phyloP scores from a whole-genome alignment of 2,329 filamentous ascomycete genomes.

The Epichloe festucae region DNA sequence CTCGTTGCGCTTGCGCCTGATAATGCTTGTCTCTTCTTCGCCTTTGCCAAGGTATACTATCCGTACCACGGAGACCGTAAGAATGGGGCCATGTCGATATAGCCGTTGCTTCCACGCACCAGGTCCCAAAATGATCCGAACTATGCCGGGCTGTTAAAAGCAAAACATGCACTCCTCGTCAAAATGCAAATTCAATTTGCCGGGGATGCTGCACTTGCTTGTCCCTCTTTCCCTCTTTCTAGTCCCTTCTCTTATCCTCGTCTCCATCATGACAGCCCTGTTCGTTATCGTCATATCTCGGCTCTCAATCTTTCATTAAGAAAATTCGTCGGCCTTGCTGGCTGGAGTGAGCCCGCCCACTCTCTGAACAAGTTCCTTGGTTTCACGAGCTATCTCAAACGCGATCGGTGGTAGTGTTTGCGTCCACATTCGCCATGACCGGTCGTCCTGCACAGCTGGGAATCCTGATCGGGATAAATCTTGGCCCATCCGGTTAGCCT shows the following conservation, averaged over 20 bases:
- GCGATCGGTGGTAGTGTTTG: conserved; percentile 68
- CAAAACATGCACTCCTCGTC: not conserved
- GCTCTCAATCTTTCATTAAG: conserved; percentile 17
- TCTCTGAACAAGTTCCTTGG: conserved; percentile 53
- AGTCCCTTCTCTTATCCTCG: not conserved
- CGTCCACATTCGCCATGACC: conserved; percentile 50
- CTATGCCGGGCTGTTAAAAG: not conserved
- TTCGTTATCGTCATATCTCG: conserved; percentile 2
- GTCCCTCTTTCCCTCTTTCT: not conserved
- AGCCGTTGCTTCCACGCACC: not conserved
- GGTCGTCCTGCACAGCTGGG: conserved; percentile 33
- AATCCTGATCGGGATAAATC: conserved; percentile 35
- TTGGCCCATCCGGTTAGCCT: conserved; percentile 47
- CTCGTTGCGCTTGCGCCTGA: not conserved
- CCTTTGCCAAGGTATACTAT: not conserved
- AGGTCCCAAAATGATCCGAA: not conserved
- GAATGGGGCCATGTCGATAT: not conserved
- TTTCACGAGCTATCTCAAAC: conserved; percentile 75
- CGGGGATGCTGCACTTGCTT: not conserved
- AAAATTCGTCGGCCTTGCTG: conserved; percentile 32
- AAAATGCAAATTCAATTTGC: not conserved
- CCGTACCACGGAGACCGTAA: not conserved
- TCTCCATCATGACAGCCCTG: not conserved
- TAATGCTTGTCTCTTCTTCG: not conserved
- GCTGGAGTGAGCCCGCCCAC: conserved; percentile 24